Conservation (phyloP, 371 early-diverging fungal genomes). For the Rhizopus stolonifer region DNA sequence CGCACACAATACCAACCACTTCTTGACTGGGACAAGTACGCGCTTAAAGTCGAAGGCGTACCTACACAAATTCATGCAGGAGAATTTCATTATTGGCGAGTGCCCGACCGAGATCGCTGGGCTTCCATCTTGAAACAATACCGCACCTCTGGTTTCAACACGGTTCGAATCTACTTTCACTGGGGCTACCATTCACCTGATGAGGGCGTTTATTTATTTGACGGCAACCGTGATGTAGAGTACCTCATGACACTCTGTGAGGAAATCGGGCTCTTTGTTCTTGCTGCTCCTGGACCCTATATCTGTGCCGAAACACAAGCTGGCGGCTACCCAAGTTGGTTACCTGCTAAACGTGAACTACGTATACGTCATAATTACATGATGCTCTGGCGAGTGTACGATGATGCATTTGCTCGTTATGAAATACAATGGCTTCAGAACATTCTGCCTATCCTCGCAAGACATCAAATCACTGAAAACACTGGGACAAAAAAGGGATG, state of each 20-base stretch:
- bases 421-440: slow-evolving; percentile 74
- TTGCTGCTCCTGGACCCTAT: slow-evolving; percentile 88
- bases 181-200: slow-evolving; percentile 87
- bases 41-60: slow-evolving; percentile 61
- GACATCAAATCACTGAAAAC: slow-evolving; percentile 77
- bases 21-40: slow-evolving; percentile 65
- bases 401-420: slow-evolving; percentile 66
- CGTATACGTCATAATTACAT: slow-evolving; percentile 72
- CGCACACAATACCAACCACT: slow-evolving; percentile 46
- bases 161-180: slow-evolving; percentile 88
- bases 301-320: slow-evolving; percentile 88
- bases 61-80: slow-evolving; percentile 65
- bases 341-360: slow-evolving; percentile 72
- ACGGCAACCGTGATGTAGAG: slow-evolving; percentile 76
- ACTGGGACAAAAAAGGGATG: slow-evolving; percentile 53
- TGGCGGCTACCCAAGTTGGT: slow-evolving; percentile 86
- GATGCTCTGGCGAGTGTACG: slow-evolving; percentile 70
- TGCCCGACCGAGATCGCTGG: slow-evolving; percentile 69
- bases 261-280: slow-evolving; percentile 70
- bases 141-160: slow-evolving; percentile 72
- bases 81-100: slow-evolving; percentile 83
- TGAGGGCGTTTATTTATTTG: slow-evolving; percentile 76
- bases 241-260: slow-evolving; percentile 74
- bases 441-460: slow-evolving; percentile 74
- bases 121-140: slow-evolving; percentile 60